These are phyloP conservation scores for Alternaria novae-zelandiae DNA, from an alignment of 2,329 filamentous ascomycete species.

Conservation along the genomic window DNA sequence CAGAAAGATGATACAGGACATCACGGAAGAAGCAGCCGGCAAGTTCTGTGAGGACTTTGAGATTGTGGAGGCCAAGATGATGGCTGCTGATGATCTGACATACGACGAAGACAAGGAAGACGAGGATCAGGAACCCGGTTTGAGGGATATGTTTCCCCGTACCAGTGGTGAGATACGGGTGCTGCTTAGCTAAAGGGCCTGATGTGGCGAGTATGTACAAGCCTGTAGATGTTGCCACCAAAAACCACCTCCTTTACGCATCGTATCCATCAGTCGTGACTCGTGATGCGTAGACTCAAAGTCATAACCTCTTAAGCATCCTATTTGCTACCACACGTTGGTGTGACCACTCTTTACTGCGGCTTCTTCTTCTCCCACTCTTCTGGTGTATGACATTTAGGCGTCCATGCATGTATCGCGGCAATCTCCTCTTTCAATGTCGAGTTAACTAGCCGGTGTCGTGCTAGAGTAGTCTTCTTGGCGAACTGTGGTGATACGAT, in stretches of 20 bases:
- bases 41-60: conserved; percentile 87
- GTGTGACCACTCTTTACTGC: conserved; percentile 21
- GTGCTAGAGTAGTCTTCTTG: conserved; percentile 73
- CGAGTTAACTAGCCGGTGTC: conserved; percentile 85
- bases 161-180: conserved; percentile 70
- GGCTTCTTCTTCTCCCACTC: conserved; percentile 78
- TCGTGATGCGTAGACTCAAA: not conserved
- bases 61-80: conserved; percentile 66
- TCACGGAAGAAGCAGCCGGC: conserved; percentile 83
- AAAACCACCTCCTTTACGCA: not conserved
- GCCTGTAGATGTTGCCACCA: not conserved
- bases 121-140: conserved; percentile 45
- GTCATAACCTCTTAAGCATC: not conserved
- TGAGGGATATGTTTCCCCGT: conserved; percentile 67
- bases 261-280: not conserved
- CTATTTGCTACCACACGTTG: not conserved
- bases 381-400: conserved; percentile 89
- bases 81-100: conserved; percentile 63
- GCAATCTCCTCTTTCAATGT: conserved; percentile 87
- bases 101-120: conserved; percentile 44
- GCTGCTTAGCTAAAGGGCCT: conserved; percentile 59
- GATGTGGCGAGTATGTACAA: not conserved
- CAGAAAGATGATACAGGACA: conserved; percentile 71
- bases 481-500: conserved; percentile 64
- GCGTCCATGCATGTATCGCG: conserved; percentile 91